Base-by-base conservation (phyloP, 495 filamentous ascomycete species). In the Aspergillus wentii region DNA sequence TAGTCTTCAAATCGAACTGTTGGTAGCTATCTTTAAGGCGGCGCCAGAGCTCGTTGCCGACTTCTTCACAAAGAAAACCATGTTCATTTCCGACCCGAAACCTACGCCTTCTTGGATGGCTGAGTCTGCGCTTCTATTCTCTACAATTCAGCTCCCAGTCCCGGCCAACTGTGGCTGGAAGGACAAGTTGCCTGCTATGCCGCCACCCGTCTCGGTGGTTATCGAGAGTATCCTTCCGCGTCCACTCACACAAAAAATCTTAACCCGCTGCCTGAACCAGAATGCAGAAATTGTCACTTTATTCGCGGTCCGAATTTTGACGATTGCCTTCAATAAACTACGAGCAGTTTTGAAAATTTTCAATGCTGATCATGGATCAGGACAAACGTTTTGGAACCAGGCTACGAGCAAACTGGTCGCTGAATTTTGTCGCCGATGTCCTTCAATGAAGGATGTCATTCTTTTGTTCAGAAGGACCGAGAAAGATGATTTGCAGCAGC, bases 31-130 rank as follows among this genome's bases (percentile, higher is more conserved):
- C 23, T 94, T 96, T 59, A 74, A 75, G 51, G 74, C 76, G 11
- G 82, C 82, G 2, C 90, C 92, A 5, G 90, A 95, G 56, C 64
- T 96, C 14, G 76, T 95, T 4, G 80, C 88, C 8, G 76, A 85
- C 47, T 96, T 89, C 56, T 97, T 95, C 48, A 69, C 76, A 33
- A 79, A 75, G 52, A 88, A 83, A 56, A 81, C 79, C 28, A 74
- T 79, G 49, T 94, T 97, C 57, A 73, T 79, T 3, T 86, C 94
- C 33, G 94, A 96, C 17, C 90, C 92, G 0, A 97, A 95, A 51
- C 69, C 89, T 8, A 88, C 88, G 1, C 73, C 86, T 0, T 91
- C 90, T 3, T 99, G 92, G 92, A 82, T 97, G 48, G 89, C 90
- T 14, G 95, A 90, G 53, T 88, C 86, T 3, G 74, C 87, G 0